Percentiles rank a stretch among this genome's conserved stretches.
Evolutionary conservation across 768 basidiomycete species (phyloP).

Genomic region (Phlegmacium glaucopus): DNA sequence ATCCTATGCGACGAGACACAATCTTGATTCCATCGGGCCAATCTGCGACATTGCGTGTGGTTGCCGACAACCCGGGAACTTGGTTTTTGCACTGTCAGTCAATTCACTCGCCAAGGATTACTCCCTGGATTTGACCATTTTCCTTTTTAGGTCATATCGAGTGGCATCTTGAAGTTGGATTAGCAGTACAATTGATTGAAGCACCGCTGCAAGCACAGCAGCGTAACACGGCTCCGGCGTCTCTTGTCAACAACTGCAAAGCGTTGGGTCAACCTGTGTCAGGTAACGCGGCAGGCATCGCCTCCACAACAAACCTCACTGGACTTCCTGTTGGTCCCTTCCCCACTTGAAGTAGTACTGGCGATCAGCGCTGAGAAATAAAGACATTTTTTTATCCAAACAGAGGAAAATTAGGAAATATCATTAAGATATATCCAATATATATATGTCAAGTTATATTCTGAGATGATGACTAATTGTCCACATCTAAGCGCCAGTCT

Average conservation of each 20-base stretch:
- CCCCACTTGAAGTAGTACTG: too few species aligned
- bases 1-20: slow-evolving; percentile 93
- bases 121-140: too few species aligned
- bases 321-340: slow-evolving; percentile 69
- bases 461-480: too few species aligned
- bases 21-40: slow-evolving; percentile 67
- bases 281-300: slow-evolving; percentile 88
- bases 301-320: slow-evolving; percentile 62
- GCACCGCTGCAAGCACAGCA: slow-evolving; percentile 73
- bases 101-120: too few species aligned
- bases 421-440: too few species aligned
- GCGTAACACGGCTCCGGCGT: slow-evolving; percentile 49
- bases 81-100: slow-evolving; percentile 81
- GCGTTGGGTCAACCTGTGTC: slow-evolving; percentile 52
- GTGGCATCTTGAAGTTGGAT: slow-evolving; percentile 82
- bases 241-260: slow-evolving; percentile 70
- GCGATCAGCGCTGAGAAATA: too few species aligned
- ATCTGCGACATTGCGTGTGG: slow-evolving; percentile 71
- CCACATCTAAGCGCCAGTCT: too few species aligned
- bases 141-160: slow-evolving; percentile 67
- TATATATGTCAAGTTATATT: too few species aligned
- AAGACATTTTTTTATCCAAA: too few species aligned
- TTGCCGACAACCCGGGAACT: slow-evolving; percentile 90
- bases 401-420: too few species aligned
- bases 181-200: slow-evolving; percentile 82